Evolutionary conservation across 768 basidiomycete genomes (phyloP), one percentile per base, ranked within the genome.

Genomic region (Pleurotus djamor): DNA sequence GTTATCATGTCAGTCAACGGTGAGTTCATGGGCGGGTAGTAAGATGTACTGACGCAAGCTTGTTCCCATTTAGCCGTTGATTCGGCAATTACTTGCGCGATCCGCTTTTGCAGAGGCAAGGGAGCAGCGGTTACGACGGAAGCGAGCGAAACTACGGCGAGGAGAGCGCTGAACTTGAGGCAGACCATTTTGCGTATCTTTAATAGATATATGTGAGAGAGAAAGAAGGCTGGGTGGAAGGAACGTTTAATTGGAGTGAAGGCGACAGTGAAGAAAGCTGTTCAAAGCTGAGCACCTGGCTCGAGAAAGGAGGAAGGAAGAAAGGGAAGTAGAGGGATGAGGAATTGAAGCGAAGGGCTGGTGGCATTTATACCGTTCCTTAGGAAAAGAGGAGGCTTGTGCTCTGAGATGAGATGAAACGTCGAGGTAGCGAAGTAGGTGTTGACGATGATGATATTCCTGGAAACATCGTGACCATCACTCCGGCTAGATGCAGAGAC

Each of bases 51-150:
- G 72, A 84, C 81, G 58, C 83, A 84, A 51, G 83, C 83, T 48
- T 75, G 67, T 63, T 79, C 80, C 83, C 82, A 85, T 52, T 77
- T 66, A 14, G 67, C 64, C 9, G 81, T 83, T 1, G 83, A 75
- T 52, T 78, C 80, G 3, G 75, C 58, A 52, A 82, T 83, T 45
- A 67, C 65, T 66, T 84, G 83, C 1, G 73, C 76, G 61, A 84
- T 82, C 43, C 82, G 79, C 70, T 80, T 83, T 57, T 72, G 65
- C 14, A 76, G 47, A 61, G 74, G 72, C 48, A 73, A 68, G 59
- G 72, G 72, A 13, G 71, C 64, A 43, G 71, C 72, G 37, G 69
- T 52, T 41, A 66, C 61, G 56, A 69, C 50, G 43, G 67, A 61
- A 33, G 66, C 67, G 14, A 55, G 41, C 16, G 54, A 28, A 52